Evolutionary conservation across 2,329 filamentous ascomycete genomes (phyloP), one percentile per base, ranked within the genome.

Genomic region (Colletotrichum simmondsii): DNA sequence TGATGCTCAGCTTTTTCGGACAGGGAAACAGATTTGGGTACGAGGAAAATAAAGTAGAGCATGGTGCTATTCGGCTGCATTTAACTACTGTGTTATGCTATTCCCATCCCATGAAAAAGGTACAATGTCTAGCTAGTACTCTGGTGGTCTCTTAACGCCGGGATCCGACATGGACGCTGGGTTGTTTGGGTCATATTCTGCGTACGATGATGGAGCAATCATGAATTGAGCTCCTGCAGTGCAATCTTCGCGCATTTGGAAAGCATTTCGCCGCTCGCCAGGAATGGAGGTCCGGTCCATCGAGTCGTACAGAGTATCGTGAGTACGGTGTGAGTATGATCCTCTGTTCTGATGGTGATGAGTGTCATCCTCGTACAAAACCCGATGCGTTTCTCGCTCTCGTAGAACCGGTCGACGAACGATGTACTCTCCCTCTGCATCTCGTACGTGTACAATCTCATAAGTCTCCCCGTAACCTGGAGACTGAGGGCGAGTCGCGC

Each of bases 401-500:
- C 79, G 78, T 53, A 78, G 77, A 28, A 85, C 75, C 5, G 85
- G 85, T 32, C 85, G 82, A 52, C 83, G 81, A 65, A 87, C 81
- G 72, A 85, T 84, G 72, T 88, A 88, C 61, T 86, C 82, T 12
- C 86, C 86, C 24, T 83, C 78, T 2, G 83, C 79, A 75, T 86
- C 84, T 14, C 82, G 80, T 8, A 87, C 83, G 52, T 85, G 83
- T 42, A 89, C 81, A 12, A 87, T 79, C 75, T 89, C 87, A 71
- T 84, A 85, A 5, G 81, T 75, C 59, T 83, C 83, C 6, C 77
- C 69, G 16, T 62, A 65, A 24, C 65, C 69, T 22, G 53, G 11
- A 26, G 69, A 35, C 5, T 28, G 46, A 46, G 22, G 16, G 8
- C 57, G 46, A 11, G 32, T 14, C 49, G 49, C 46, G 28, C 32